A percentile compares a stretch with the other conserved stretches of the same genome.
Conservation (phyloP, 495 filamentous ascomycete species). For the Penicillium canescens region DNA sequence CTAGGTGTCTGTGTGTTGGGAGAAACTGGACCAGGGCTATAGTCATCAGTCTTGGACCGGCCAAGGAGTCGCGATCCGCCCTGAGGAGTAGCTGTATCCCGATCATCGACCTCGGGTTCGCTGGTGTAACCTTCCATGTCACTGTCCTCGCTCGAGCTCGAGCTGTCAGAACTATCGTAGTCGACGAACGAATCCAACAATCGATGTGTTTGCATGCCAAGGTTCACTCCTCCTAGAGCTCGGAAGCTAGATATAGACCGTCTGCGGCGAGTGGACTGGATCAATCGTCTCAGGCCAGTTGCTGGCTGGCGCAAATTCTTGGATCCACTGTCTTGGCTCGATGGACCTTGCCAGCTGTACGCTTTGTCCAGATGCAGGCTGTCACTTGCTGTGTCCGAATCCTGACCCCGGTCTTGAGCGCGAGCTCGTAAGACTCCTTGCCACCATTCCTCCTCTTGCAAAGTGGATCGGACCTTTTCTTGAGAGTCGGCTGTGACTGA, state of each 20-base stretch:
- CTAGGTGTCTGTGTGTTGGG: constrained; percentile 16
- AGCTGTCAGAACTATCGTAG: constrained; percentile 47
- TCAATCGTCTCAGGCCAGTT: constrained; percentile 50
- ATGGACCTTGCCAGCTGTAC: constrained; percentile 53
- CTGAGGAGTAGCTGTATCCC: constrained; percentile 16
- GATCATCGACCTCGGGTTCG: constrained; percentile 29
- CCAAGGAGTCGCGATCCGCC: constrained; percentile 9
- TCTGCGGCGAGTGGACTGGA: constrained; percentile 51
- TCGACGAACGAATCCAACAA: constrained; percentile 65
- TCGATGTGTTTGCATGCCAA: constrained; percentile 78
- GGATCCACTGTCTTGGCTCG: constrained; percentile 53
- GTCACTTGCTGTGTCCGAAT: constrained; percentile 13
- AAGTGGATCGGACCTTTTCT: constrained; percentile 54
- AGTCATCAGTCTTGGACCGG: constrained; percentile 25
- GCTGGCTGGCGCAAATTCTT: constrained; percentile 39
- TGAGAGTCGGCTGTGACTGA: constrained; percentile 44
- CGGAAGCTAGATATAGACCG: constrained; percentile 66
- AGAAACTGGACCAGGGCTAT: constrained; percentile 12
- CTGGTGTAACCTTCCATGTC: constrained; percentile 42
- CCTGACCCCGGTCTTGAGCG: constrained; percentile 29
- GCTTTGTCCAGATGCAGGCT: constrained; percentile 26
- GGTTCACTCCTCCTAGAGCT: constrained; percentile 59
- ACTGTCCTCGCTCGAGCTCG: constrained; percentile 49
- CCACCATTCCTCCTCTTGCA: constrained; percentile 82
- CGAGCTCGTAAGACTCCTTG: constrained; percentile 66